These are phyloP conservation scores for Chamaenerion angustifolium DNA, from an alignment of 345 rosid genomes.

Conservation along the genomic window DNA sequence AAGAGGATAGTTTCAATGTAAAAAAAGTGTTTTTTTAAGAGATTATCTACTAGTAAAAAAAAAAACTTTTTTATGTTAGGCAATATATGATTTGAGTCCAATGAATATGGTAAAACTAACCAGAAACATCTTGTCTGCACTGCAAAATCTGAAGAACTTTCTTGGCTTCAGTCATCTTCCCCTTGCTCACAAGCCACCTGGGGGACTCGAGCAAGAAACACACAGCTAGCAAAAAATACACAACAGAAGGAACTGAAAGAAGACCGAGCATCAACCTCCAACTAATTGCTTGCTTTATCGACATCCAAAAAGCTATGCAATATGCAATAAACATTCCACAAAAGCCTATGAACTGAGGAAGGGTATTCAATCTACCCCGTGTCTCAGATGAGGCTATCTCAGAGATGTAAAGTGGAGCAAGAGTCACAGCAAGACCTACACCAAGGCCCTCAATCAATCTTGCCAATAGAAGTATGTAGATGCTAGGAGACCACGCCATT, in stretches of 20 bases:
- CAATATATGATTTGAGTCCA: background rate
- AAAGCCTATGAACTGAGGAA: slow-evolving; percentile 90
- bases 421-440: slow-evolving; percentile 77
- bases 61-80: no score
- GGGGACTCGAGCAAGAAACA: slow-evolving; percentile 95
- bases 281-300: slow-evolving; percentile 49
- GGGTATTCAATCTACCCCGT: slow-evolving; percentile 72
- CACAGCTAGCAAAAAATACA: slow-evolving; percentile 43
- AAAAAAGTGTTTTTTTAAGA: no score
- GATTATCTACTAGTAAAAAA: no score
- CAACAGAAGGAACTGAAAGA: slow-evolving; percentile 64
- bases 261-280: slow-evolving; percentile 99
- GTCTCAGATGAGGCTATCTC: slow-evolving; percentile 98
- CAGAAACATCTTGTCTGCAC: slow-evolving; percentile 78
- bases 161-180: slow-evolving; percentile 86
- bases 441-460: slow-evolving; percentile 93
- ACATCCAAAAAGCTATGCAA: slow-evolving; percentile 90
- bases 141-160: slow-evolving; percentile 65
- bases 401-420: slow-evolving; percentile 83
- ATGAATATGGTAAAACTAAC: slow-evolving; percentile 23
- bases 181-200: slow-evolving; percentile 96
- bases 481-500: slow-evolving; percentile 94
- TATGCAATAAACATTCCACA: slow-evolving; percentile 88
- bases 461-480: slow-evolving; percentile 63
- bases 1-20: no score